Conservation (phyloP, 768 basidiomycete genomes). For the Collybiopsis luxurians region DNA sequence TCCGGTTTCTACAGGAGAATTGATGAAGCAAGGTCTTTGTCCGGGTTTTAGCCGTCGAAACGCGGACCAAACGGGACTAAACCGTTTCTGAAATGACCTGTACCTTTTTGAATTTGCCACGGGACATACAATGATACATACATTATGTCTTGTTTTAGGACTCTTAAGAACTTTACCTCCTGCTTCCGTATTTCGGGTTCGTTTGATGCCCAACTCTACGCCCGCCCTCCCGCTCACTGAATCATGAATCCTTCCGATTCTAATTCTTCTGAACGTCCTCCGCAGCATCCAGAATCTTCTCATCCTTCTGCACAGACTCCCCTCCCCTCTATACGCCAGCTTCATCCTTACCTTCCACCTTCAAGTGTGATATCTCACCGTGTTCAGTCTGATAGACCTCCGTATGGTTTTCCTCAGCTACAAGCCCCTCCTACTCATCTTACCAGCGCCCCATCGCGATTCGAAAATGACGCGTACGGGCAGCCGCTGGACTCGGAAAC, state of each 20-base stretch:
- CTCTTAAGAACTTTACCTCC: neutral
- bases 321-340: slow-evolving; percentile 65
- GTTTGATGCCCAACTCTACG: slow-evolving; percentile 5
- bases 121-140: neutral
- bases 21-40: neutral
- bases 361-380: slow-evolving; percentile 30
- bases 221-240: neutral
- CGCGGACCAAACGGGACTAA: slow-evolving; percentile 2
- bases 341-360: slow-evolving; percentile 65
- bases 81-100: neutral
- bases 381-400: slow-evolving; percentile 23
- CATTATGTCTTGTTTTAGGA: slow-evolving; percentile 1
- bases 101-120: slow-evolving; percentile 5
- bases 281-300: neutral
- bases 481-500: slow-evolving; percentile 56
- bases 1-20: neutral
- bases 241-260: slow-evolving; percentile 2
- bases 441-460: slow-evolving; percentile 17
- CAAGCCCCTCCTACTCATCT: slow-evolving; percentile 18
- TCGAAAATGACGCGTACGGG: slow-evolving; percentile 29
- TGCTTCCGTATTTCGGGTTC: neutral
- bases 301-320: neutral
- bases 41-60: slow-evolving; percentile 3
- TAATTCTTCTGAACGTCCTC: neutral
- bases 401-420: slow-evolving; percentile 23